These are phyloP conservation scores for Clitopilus passeckerianus DNA, from an alignment of 768 basidiomycete species.

Conservation along the genomic window DNA sequence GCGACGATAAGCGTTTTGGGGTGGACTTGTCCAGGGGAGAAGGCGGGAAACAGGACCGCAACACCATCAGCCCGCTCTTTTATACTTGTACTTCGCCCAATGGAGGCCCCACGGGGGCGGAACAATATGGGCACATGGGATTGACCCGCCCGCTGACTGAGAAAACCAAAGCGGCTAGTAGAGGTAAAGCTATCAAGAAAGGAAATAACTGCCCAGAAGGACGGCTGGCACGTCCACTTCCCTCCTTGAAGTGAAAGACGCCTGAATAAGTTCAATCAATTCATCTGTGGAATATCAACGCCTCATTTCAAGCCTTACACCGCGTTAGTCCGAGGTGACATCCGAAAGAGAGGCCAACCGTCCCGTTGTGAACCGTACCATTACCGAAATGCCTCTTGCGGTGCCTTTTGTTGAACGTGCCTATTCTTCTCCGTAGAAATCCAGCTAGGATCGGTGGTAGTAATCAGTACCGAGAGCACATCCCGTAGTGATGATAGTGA, in stretches of 20 bases:
- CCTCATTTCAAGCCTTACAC: not conserved
- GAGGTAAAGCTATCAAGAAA: not conserved
- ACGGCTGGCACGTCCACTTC: not conserved
- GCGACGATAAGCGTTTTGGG: not conserved
- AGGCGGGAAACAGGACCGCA: not conserved
- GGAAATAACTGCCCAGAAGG: not conserved
- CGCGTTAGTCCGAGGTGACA: not conserved
- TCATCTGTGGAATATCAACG: no score
- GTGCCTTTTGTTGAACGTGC: not conserved
- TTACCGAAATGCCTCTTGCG: not conserved
- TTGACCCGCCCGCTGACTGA: not conserved
- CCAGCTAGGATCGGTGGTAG: not conserved
- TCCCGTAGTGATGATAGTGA: not conserved
- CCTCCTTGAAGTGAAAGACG: no score
- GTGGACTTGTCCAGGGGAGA: not conserved
- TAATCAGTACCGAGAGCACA: not conserved
- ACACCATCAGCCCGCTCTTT: not conserved
- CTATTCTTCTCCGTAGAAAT: not conserved
- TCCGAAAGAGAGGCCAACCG: not conserved
- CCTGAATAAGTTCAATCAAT: no score
- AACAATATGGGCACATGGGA: not conserved
- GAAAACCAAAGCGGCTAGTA: not conserved
- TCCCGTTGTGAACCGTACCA: not conserved
- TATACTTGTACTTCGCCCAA: not conserved
- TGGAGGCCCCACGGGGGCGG: not conserved